phyloP scores from a whole-genome alignment of 2,329 filamentous ascomycete species.

The Aspergillus amoenus region DNA sequence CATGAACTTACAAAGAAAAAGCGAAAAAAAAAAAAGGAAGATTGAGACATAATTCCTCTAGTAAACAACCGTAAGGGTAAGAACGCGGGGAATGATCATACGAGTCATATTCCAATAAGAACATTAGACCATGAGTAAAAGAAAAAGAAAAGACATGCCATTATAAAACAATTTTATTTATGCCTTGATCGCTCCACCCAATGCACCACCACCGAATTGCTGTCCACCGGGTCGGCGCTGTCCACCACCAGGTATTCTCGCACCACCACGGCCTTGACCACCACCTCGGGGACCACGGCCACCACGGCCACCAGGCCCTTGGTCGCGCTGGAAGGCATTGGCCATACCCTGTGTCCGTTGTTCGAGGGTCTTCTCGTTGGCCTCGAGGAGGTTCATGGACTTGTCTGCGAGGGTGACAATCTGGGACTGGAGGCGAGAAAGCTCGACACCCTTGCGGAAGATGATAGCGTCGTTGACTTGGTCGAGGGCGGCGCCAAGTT shows the following conservation, averaged over 20 bases:
- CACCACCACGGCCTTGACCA: constrained; percentile 39
- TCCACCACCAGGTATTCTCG: constrained; percentile 39
- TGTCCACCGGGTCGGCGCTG: constrained; percentile 49
- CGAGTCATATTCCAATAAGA: constrained; percentile 24
- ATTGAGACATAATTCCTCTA: constrained; percentile 9
- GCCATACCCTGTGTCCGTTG: constrained; percentile 94
- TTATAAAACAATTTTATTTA: constrained; percentile 37
- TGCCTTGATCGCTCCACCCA: constrained; percentile 52
- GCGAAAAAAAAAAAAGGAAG: constrained; percentile 6
- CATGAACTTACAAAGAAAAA: constrained; percentile 5
- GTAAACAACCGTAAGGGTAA: constrained; percentile 10
- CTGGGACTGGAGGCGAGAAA: constrained; percentile 91
- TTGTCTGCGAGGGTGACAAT: constrained; percentile 94
- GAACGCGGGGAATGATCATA: constrained; percentile 20
- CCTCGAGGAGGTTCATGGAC: constrained; percentile 91
- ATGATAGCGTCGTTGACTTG: constrained; percentile 97
- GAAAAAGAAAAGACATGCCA: constrained; percentile 24
- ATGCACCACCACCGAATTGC: constrained; percentile 51
- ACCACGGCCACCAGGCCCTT: constrained; percentile 68
- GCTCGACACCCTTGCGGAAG: constrained; percentile 98
- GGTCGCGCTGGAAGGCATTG: constrained; percentile 92
- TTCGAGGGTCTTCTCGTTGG: constrained; percentile 95
- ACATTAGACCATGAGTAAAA: constrained; percentile 20
- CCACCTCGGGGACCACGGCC: constrained; percentile 54
- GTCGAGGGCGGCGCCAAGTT: constrained; percentile 91